phyloP scores from a whole-genome alignment of 2,329 filamentous ascomycete species.

The Cordyceps cicadae region DNA sequence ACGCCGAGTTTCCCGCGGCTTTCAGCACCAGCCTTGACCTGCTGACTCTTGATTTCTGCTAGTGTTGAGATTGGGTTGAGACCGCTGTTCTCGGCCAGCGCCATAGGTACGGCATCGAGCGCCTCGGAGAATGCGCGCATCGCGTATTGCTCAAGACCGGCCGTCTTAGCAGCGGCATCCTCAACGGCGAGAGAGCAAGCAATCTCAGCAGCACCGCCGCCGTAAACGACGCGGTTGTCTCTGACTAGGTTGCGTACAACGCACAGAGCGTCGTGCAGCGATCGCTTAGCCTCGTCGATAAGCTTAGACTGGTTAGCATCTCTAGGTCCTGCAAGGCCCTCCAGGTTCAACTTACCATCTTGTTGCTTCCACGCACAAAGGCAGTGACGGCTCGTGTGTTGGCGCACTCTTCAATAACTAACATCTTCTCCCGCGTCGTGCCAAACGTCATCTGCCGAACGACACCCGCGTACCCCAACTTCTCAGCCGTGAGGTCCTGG shows the following conservation, averaged over 20 bases:
- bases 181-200: slow-evolving; percentile 95
- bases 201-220: slow-evolving; percentile 92
- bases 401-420: slow-evolving; percentile 98
- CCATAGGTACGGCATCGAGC: slow-evolving; percentile 88
- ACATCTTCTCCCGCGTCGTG: slow-evolving; percentile 97
- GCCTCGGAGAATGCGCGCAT: slow-evolving; percentile 98
- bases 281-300: slow-evolving; percentile 97
- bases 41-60: slow-evolving; percentile 89
- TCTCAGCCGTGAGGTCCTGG: slow-evolving; percentile 83
- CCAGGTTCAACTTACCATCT: slow-evolving; percentile 63
- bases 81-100: slow-evolving; percentile 93
- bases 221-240: slow-evolving; percentile 96
- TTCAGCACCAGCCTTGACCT: slow-evolving; percentile 62
- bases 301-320: slow-evolving; percentile 50
- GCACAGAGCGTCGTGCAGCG: slow-evolving; percentile 92
- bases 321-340: not conserved
- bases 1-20: slow-evolving; percentile 66
- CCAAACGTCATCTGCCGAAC: slow-evolving; percentile 95
- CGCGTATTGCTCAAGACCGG: slow-evolving; percentile 96
- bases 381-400: slow-evolving; percentile 95
- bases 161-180: slow-evolving; percentile 87
- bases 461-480: slow-evolving; percentile 81
- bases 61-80: slow-evolving; percentile 93
- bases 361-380: slow-evolving; percentile 96
- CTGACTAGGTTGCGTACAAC: slow-evolving; percentile 93